Conservation (phyloP, 2,329 filamentous ascomycete genomes). For the Diaporthe caulivora region DNA sequence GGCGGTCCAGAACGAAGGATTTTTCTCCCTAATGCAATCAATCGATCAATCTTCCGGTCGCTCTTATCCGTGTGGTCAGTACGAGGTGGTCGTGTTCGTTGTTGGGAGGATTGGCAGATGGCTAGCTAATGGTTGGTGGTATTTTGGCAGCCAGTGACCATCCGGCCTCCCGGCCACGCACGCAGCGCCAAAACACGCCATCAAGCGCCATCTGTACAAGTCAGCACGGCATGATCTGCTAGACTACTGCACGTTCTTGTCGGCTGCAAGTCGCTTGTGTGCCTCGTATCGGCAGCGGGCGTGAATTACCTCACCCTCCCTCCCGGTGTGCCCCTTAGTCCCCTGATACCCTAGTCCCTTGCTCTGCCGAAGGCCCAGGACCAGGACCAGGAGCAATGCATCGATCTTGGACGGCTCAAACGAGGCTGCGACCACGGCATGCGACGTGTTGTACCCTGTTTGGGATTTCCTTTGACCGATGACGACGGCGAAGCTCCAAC, state of each 20-base stretch:
- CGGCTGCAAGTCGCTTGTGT: conserved; percentile 25
- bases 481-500: conserved; percentile 3
- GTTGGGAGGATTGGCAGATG: neutral
- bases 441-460: neutral
- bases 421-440: conserved; percentile 27
- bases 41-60: conserved; percentile 7
- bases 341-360: neutral
- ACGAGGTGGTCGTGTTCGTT: conserved; percentile 19
- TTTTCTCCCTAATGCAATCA: neutral
- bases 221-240: conserved; percentile 16
- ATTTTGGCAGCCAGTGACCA: neutral
- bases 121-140: neutral
- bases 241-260: conserved; percentile 23
- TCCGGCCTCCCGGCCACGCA: neutral
- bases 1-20: neutral
- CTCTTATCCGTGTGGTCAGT: conserved; percentile 13
- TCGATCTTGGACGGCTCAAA: conserved; percentile 20
- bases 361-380: neutral
- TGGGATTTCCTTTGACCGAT: neutral
- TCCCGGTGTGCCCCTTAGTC: neutral
- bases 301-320: neutral
- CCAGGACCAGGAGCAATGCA: neutral
- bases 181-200: conserved; percentile 3
- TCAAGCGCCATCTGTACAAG: conserved; percentile 21
- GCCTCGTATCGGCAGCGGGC: conserved; percentile 33